Conservation (phyloP, 139 green algal genomes). For the Tetradesmus obliquus region DNA sequence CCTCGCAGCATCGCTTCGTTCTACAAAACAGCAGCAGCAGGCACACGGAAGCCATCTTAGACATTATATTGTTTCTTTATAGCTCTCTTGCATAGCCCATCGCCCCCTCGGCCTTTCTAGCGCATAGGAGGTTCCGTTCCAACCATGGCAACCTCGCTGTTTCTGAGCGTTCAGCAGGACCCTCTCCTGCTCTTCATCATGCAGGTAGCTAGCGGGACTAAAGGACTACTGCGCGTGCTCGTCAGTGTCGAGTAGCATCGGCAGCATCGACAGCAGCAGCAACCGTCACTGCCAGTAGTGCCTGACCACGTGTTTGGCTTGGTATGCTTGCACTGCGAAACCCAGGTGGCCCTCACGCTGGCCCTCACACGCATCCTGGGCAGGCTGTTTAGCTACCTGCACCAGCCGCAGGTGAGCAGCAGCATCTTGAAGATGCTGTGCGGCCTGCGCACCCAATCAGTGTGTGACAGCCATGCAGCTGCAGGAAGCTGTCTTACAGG, state of each 20-base stretch:
- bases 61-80: not conserved
- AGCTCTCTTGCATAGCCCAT: not conserved
- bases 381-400: slow-evolving; percentile 30
- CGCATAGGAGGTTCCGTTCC: not conserved
- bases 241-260: not conserved
- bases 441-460: too few species aligned
- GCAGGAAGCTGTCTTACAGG: too few species aligned
- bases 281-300: not conserved
- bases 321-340: not conserved
- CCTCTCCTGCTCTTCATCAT: not conserved
- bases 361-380: slow-evolving; percentile 33
- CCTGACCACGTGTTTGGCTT: not conserved
- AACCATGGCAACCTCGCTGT: not conserved
- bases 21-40: not conserved
- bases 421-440: too few species aligned
- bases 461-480: too few species aligned
- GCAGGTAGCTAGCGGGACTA: not conserved
- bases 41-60: not conserved
- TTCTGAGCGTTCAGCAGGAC: not conserved
- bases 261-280: not conserved
- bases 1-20: not conserved
- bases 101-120: not conserved
- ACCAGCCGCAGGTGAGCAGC: slow-evolving; percentile 18
- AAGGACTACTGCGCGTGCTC: not conserved
- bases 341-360: slow-evolving; percentile 44